phyloP scores from a whole-genome alignment of 164 flowering plant genomes.

The Warburgia ugandensis region DNA sequence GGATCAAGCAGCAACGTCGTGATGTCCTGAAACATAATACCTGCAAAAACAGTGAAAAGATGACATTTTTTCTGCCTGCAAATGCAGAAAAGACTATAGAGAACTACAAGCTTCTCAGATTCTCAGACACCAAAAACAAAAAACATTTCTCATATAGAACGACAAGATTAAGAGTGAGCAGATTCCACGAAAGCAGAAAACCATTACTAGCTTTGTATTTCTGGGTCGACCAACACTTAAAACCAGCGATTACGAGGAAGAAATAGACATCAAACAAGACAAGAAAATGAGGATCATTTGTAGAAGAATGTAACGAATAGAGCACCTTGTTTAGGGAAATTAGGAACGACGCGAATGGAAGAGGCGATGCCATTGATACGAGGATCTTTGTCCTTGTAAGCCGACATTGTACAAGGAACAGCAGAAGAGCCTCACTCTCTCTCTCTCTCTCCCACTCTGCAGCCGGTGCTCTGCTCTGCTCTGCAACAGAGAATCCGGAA shows the following conservation, averaged over 20 bases:
- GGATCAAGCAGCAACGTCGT: constrained; percentile 82
- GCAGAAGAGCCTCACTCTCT: no score
- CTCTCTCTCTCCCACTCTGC: not conserved
- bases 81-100: not conserved
- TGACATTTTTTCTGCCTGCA: not conserved
- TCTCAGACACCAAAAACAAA: not conserved
- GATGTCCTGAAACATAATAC: constrained; percentile 93
- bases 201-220: not conserved
- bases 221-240: no score
- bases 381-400: constrained; percentile 46
- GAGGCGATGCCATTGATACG: constrained; percentile 62
- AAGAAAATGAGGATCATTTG: no score
- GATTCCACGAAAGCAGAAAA: not conserved
- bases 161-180: not conserved
- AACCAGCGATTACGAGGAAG: no score
- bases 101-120: not conserved
- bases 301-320: no score
- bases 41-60: constrained; percentile 23
- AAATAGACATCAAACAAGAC: no score
- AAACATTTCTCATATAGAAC: not conserved
- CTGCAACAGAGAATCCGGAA: constrained; percentile 4
- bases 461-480: not conserved
- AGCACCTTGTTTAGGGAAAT: constrained; percentile 82
- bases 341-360: constrained; percentile 73
- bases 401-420: constrained; percentile 49